phyloP scores from a whole-genome alignment of 2,329 filamentous ascomycete genomes.

The Paracoccidioides lutzii region DNA sequence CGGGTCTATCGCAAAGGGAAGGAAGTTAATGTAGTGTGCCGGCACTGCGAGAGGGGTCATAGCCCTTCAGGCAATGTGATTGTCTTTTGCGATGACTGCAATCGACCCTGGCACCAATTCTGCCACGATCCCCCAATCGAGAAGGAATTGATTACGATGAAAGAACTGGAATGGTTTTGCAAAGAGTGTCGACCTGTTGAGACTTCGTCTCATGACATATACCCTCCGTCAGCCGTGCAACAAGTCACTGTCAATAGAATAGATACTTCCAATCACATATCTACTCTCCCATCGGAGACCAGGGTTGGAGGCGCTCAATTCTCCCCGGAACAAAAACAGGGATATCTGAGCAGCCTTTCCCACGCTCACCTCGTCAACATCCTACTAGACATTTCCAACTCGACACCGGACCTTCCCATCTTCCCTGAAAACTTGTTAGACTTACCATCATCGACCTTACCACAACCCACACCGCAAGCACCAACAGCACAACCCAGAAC shows the following conservation, averaged over 20 bases:
- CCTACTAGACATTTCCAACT: constrained; percentile 47
- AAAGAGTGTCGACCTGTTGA: constrained; percentile 39
- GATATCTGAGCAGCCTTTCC: constrained; percentile 50
- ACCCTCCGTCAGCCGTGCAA: not conserved
- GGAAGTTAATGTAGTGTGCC: constrained; percentile 45
- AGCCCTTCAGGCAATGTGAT: constrained; percentile 65
- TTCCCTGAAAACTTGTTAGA: constrained; percentile 37
- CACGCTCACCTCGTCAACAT: constrained; percentile 51
- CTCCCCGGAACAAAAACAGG: constrained; percentile 40
- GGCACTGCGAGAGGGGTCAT: constrained; percentile 57
- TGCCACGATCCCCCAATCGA: constrained; percentile 66
- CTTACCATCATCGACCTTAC: constrained; percentile 8
- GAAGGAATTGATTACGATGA: constrained; percentile 53
- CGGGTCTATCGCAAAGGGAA: constrained; percentile 35
- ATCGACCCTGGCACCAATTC: constrained; percentile 65
- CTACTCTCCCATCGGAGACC: constrained; percentile 12
- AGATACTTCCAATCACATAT: constrained; percentile 16
- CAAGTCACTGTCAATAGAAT: not conserved
- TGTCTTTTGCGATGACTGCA: constrained; percentile 75
- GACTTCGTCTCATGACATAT: not conserved
- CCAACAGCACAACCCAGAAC: constrained; percentile 6
- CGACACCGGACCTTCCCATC: constrained; percentile 53
- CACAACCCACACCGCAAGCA: not conserved
- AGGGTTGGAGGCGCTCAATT: constrained; percentile 20
- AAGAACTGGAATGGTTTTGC: constrained; percentile 61